These are phyloP conservation scores for Penicillium sp. DNA, from an alignment of 2,329 filamentous ascomycete genomes.

Conservation along the genomic window DNA sequence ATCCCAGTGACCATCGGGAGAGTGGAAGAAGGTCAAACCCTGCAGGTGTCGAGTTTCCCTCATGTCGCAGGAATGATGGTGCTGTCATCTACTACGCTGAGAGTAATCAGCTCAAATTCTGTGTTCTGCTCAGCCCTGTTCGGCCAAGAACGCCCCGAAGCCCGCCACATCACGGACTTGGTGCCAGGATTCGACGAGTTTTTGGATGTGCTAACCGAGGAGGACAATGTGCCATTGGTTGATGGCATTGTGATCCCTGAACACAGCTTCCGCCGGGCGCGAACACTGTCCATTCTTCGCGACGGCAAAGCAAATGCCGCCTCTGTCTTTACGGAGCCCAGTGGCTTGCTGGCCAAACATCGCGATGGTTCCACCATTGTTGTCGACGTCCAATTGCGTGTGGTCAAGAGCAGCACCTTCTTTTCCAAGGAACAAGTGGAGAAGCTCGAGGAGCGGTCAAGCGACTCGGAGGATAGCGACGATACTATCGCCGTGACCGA, in stretches of 20 bases:
- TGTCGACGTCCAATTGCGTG: slow-evolving; percentile 94
- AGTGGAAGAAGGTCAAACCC: slow-evolving; percentile 66
- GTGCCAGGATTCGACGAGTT: slow-evolving; percentile 87
- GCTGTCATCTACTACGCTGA: slow-evolving; percentile 73
- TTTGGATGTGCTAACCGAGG: slow-evolving; percentile 76
- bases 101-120: slow-evolving; percentile 88
- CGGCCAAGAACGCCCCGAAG: slow-evolving; percentile 81
- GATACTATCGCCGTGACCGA: slow-evolving; percentile 62
- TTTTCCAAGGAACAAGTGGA: slow-evolving; percentile 60
- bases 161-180: slow-evolving; percentile 74
- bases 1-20: slow-evolving; percentile 83
- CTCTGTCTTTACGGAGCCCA: slow-evolving; percentile 77
- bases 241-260: slow-evolving; percentile 98
- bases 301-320: slow-evolving; percentile 80
- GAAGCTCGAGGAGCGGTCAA: slow-evolving; percentile 64
- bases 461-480: slow-evolving; percentile 50
- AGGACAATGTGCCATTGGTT: slow-evolving; percentile 78
- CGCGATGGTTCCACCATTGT: slow-evolving; percentile 89
- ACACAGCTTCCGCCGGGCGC: slow-evolving; percentile 88
- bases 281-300: slow-evolving; percentile 78
- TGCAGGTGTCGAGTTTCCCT: slow-evolving; percentile 90
- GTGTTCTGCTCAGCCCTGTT: slow-evolving; percentile 93
- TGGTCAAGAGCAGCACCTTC: slow-evolving; percentile 84
- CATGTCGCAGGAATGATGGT: slow-evolving; percentile 98
- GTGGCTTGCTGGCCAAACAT: slow-evolving; percentile 81